phyloP scores from a whole-genome alignment of 129 eudicot genomes.

The Flaveria sonorensis region DNA sequence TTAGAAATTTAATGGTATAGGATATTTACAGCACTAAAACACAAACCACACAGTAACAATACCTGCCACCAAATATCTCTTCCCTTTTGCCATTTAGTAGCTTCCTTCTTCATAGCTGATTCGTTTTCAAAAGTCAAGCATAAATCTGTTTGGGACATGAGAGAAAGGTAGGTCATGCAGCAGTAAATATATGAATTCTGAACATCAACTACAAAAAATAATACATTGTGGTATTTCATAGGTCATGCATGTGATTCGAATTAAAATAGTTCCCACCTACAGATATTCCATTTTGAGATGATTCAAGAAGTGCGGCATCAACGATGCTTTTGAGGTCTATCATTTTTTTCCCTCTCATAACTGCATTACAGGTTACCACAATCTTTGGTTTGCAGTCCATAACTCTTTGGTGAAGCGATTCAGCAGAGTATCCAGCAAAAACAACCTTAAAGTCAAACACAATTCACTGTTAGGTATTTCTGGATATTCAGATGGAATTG shows the following conservation, averaged over 20 bases:
- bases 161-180: constrained; percentile 22
- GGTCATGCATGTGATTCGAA: constrained; percentile 4
- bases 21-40: not conserved
- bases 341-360: constrained; percentile 74
- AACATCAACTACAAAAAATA: constrained; percentile 7
- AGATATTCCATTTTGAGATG: constrained; percentile 58
- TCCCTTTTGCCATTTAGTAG: constrained; percentile 74
- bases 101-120: constrained; percentile 84
- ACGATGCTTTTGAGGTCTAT: constrained; percentile 85
- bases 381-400: constrained; percentile 93
- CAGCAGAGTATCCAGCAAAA: constrained; percentile 98
- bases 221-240: not conserved
- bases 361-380: constrained; percentile 93
- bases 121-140: constrained; percentile 82
- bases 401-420: constrained; percentile 85
- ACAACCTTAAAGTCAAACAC: constrained; percentile 64
- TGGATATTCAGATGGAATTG: not conserved
- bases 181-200: constrained; percentile 9
- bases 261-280: constrained; percentile 52
- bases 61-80: constrained; percentile 99
- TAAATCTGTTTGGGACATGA: constrained; percentile 50
- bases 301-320: constrained; percentile 75
- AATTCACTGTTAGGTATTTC: not conserved
- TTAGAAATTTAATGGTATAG: not conserved
- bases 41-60: constrained; percentile 5